Evolutionary conservation across 108 stramenopile species (phyloP).

Genomic region (Pseudonitzschia multiseries): DNA sequence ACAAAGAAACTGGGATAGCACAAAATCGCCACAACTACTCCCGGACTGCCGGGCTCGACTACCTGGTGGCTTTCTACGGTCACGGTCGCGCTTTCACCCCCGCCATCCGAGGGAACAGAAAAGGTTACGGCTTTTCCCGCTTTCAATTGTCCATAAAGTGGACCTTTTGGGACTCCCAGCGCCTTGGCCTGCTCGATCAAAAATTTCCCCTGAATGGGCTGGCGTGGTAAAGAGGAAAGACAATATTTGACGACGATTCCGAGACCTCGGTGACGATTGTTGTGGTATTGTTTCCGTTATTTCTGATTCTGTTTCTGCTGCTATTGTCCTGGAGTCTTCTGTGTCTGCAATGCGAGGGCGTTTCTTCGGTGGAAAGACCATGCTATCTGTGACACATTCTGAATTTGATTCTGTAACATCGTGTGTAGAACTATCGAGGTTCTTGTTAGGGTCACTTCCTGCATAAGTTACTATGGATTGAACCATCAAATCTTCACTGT

Average conservation of each 20-base stretch:
- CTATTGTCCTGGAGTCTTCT: background rate
- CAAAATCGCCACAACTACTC: conserved; percentile 62
- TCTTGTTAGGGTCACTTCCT: background rate
- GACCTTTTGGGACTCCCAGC: conserved; percentile 81
- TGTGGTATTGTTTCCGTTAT: background rate
- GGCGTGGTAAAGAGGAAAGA: conserved; percentile 75
- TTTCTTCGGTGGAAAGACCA: background rate
- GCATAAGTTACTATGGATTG: conserved; percentile 24
- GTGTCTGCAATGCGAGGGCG: background rate
- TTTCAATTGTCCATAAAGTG: conserved; percentile 79
- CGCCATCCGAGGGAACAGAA: conserved; percentile 18
- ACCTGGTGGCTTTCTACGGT: conserved; percentile 69
- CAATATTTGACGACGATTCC: conserved; percentile 25
- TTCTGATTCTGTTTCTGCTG: background rate
- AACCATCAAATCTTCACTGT: conserved; percentile 26
- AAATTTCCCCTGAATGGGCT: conserved; percentile 78
- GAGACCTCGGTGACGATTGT: background rate
- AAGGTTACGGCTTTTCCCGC: conserved; percentile 81
- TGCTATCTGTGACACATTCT: background rate
- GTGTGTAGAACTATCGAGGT: background rate
- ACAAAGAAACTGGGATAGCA: conserved; percentile 41
- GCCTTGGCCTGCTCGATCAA: conserved; percentile 59
- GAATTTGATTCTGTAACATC: background rate
- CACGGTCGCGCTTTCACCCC: conserved; percentile 2
- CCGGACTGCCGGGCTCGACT: conserved; percentile 59